Evolutionary conservation across 768 basidiomycete genomes (phyloP).

Genomic region (Pleurotus cornucopiae): DNA sequence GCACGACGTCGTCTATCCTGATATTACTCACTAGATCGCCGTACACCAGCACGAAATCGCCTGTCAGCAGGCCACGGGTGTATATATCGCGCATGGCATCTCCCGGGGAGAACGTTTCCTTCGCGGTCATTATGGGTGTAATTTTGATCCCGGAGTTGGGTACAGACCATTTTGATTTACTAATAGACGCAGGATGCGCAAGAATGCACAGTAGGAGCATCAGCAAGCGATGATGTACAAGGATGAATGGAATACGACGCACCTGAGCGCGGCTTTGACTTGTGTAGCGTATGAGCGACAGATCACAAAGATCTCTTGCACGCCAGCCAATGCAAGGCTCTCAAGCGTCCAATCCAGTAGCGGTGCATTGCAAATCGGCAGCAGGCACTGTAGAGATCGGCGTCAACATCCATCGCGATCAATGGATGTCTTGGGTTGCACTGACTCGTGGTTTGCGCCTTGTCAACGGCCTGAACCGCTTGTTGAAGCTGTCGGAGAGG

Average conservation of each 20-base stretch:
- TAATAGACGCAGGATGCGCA: conserved; percentile 20
- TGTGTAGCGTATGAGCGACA: conserved; percentile 88
- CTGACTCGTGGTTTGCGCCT: conserved; percentile 81
- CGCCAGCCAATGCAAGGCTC: conserved; percentile 88
- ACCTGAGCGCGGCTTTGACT: conserved; percentile 85
- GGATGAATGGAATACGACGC: conserved; percentile 21
- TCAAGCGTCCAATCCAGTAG: conserved; percentile 97
- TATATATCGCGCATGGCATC: conserved; percentile 95
- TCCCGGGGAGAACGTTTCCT: conserved; percentile 83
- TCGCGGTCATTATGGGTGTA: conserved; percentile 79
- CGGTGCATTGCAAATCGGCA: conserved; percentile 92
- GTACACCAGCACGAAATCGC: conserved; percentile 87
- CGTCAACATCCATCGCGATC: conserved; percentile 9
- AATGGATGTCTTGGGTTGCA: conserved; percentile 8
- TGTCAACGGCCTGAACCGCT: conserved; percentile 88
- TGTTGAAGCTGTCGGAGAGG: conserved; percentile 95
- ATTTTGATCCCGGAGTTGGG: conserved; percentile 78
- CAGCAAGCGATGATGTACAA: conserved; percentile 11
- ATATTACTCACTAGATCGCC: conserved; percentile 94
- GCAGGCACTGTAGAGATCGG: conserved; percentile 60
- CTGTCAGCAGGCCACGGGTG: conserved; percentile 83
- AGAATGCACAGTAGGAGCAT: conserved; percentile 11
- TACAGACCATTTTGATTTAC: conserved; percentile 83
- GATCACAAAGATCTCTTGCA: conserved; percentile 94
- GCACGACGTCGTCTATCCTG: conserved; percentile 84